phyloP scores from a whole-genome alignment of 495 filamentous ascomycete species.

The Tuber indicum region DNA sequence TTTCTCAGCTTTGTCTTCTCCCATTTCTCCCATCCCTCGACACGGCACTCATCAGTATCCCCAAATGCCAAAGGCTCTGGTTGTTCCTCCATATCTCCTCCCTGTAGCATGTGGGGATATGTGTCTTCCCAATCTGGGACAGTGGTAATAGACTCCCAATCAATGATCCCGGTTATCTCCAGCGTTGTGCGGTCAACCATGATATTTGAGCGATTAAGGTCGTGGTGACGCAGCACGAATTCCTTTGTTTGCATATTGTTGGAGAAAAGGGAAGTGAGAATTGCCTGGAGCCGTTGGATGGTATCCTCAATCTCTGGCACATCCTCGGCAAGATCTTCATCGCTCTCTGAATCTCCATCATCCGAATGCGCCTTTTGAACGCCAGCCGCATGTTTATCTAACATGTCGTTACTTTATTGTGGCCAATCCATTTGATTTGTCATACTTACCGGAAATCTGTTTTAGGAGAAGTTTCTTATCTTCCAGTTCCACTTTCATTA shows the following conservation, averaged over 20 bases:
- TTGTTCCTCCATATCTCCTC: constrained; percentile 30
- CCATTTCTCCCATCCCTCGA: constrained; percentile 26
- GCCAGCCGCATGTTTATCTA: background rate
- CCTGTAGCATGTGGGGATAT: constrained; percentile 47
- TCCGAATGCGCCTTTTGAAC: constrained; percentile 6
- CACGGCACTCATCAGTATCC: constrained; percentile 39
- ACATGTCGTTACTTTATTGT: too few species aligned
- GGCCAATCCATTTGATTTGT: too few species aligned
- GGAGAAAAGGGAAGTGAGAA: constrained; percentile 21
- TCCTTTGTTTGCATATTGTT: constrained; percentile 22
- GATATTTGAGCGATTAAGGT: constrained; percentile 50
- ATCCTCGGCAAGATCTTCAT: constrained; percentile 16
- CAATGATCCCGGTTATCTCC: constrained; percentile 48
- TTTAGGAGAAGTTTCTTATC: constrained; percentile 20
- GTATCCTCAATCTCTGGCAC: constrained; percentile 12
- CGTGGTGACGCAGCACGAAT: constrained; percentile 46
- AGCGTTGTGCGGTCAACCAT: constrained; percentile 46
- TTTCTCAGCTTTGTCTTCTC: constrained; percentile 23
- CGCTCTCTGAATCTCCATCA: constrained; percentile 14
- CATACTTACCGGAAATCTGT: background rate
- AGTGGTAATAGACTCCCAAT: constrained; percentile 52
- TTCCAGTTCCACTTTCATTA: constrained; percentile 20
- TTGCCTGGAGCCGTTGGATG: constrained; percentile 12
- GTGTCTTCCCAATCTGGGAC: constrained; percentile 49
- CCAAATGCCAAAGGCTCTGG: constrained; percentile 35